Conservation (phyloP, 441 rosid species). For the Daphne laureola region DNA sequence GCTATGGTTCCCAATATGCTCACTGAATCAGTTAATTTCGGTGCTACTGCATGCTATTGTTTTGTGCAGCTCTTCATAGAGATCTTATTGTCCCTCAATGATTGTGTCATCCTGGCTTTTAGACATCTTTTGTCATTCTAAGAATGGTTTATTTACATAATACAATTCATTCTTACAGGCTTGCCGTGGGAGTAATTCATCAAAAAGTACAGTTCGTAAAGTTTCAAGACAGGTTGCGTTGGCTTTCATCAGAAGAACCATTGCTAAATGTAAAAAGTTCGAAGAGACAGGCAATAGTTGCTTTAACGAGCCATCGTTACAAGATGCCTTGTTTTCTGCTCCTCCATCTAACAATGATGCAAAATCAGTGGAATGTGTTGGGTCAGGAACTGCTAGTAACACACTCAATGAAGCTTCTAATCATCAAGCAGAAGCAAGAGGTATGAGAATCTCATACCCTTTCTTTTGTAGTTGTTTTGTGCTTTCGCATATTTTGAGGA, state of each 20-base stretch:
- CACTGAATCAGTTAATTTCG: no score
- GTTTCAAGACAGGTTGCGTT: constrained; percentile 71
- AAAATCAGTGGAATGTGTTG: constrained; percentile 77
- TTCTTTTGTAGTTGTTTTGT: background rate
- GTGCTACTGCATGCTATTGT: no score
- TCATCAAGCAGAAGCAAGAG: constrained; percentile 63
- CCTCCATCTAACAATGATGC: constrained; percentile 57
- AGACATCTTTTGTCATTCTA: no score
- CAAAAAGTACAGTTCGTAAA: constrained; percentile 52
- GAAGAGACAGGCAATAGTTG: constrained; percentile 77
- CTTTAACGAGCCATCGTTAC: constrained; percentile 68
- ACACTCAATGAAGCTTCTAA: constrained; percentile 66
- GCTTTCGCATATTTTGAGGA: no score
- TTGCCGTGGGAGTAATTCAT: constrained; percentile 54
- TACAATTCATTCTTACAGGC: constrained; percentile 38
- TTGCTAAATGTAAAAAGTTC: constrained; percentile 57
- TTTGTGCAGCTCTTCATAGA: no score
- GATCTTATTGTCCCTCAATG: no score
- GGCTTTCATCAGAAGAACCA: constrained; percentile 66
- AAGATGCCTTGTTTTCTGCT: constrained; percentile 57
- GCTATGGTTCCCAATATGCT: no score
- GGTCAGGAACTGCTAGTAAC: constrained; percentile 94
- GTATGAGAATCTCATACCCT: constrained; percentile 26
- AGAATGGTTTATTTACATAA: background rate
- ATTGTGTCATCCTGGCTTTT: no score